Base-by-base conservation (phyloP, 2,329 filamentous ascomycete genomes). In the Metarhizium anisopliae region DNA sequence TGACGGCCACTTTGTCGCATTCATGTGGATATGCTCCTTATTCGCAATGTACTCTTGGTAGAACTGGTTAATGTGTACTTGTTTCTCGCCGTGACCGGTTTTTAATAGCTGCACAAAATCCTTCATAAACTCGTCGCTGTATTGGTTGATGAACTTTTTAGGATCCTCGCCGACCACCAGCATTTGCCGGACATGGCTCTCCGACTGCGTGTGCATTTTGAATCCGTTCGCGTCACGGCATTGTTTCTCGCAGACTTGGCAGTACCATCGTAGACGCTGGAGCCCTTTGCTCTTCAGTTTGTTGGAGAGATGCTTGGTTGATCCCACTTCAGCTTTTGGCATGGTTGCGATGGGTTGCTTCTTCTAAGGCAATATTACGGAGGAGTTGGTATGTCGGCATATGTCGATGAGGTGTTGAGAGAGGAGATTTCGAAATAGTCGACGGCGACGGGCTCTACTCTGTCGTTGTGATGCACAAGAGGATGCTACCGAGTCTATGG, bases 1-100 rank as follows among this genome's bases (percentile, higher is more conserved):
- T 54, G 83, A 89, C 4, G 86, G 82, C 91, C 91, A 97, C 65
- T 87, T 86, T 0, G 94, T 97, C 7, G 90, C 79, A 70, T 96
- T 96, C 88, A 97, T 91, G 68, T 97, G 94, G 8, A 94, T 77
- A 68, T 97, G 93, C 65, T 90, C 81, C 70, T 56, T 63, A 62
- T 93, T 87, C 16, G 84, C 80, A 62, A 97, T 96, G 65, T 95
- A 94, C 40, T 92, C 86, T 68, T 97, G 90, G 72, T 99, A 99
- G 70, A 97, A 97, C 59, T 89, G 85, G 66, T 99, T 99, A 53
- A 92, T 83, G 38, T 92, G 82, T 1, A 97, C 85, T 64, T 84
- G 82, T 71, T 99, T 99, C 72, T 96, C 91, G 59, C 91, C 90
- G 65, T 99, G 94, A 0, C 86, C 83, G 0, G 92, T 96, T 56